phyloP scores from a whole-genome alignment of 768 basidiomycete species.

The Russula emetica region DNA sequence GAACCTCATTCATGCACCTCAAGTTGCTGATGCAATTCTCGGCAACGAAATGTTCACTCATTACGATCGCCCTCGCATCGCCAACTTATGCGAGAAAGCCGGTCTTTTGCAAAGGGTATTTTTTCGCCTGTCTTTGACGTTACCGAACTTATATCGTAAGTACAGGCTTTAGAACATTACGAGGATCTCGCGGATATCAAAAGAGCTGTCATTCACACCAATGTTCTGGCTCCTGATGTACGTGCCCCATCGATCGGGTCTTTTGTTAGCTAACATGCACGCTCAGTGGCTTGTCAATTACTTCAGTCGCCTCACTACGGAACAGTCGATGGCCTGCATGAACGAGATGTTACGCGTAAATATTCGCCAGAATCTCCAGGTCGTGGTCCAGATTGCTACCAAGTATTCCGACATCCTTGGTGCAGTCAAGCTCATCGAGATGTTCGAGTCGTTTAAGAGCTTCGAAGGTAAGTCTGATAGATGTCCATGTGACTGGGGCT shows the following conservation, averaged over 20 bases:
- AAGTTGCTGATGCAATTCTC: constrained; percentile 97
- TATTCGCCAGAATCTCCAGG: constrained; percentile 94
- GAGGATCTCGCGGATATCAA: constrained; percentile 99
- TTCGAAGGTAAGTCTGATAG: constrained; percentile 66
- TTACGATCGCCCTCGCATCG: constrained; percentile 94
- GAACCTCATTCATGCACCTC: constrained; percentile 96
- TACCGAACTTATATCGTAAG: constrained; percentile 3
- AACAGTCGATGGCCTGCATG: constrained; percentile 93
- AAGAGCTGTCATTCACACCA: constrained; percentile 91
- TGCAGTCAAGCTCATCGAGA: constrained; percentile 94
- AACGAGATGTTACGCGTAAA: constrained; percentile 97
- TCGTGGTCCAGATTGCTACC: constrained; percentile 95
- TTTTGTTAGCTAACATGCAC: constrained; percentile 1
- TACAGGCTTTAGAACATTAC: constrained; percentile 95
- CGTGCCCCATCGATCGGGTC: constrained; percentile 30
- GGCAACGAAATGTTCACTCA: constrained; percentile 98
- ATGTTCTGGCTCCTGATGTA: constrained; percentile 78
- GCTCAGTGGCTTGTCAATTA: constrained; percentile 91
- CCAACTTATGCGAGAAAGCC: constrained; percentile 98
- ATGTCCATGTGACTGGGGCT: constrained; percentile 2
- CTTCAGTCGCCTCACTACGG: constrained; percentile 94
- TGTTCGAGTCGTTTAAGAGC: constrained; percentile 97
- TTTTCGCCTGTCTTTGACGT: not conserved
- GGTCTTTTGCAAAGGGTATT: constrained; percentile 85
- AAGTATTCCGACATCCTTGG: constrained; percentile 99